A percentile compares a stretch with the other conserved stretches of the same genome.
Evolutionary conservation across 176 grass and related monocot genomes (phyloP).

Genomic region (Echinochloa phyllopogon): DNA sequence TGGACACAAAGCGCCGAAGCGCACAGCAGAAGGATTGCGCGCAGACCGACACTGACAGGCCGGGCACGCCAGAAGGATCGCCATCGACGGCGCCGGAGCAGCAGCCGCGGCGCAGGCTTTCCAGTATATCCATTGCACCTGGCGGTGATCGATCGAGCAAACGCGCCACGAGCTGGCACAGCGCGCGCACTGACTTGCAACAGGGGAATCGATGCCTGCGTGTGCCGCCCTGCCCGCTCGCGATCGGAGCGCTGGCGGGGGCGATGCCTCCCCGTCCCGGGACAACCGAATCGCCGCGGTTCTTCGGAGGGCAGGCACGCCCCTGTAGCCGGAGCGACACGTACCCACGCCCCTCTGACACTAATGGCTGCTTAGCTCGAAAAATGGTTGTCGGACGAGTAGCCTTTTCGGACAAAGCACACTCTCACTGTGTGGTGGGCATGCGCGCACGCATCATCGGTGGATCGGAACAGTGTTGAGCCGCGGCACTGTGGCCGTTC

Average conservation of each 20-base stretch:
- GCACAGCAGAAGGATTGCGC: background rate
- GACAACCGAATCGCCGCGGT: slow-evolving; percentile 35
- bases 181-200: background rate
- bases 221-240: slow-evolving; percentile 15
- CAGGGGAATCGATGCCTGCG: background rate
- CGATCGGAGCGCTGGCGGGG: slow-evolving; percentile 4
- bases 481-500: background rate
- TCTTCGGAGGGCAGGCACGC: background rate
- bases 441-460: background rate
- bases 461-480: background rate
- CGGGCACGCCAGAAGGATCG: background rate
- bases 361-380: background rate
- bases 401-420: background rate
- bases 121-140: slow-evolving; percentile 14
- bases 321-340: no score
- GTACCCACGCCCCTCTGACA: background rate
- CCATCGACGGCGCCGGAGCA: background rate
- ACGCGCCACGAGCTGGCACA: background rate
- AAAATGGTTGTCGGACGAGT: slow-evolving; percentile 12
- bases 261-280: background rate
- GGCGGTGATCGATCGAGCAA: background rate
- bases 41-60: background rate
- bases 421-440: background rate
- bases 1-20: background rate
- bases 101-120: background rate